These are phyloP conservation scores for Orbilia blumenaviensis DNA, from an alignment of 2,329 filamentous ascomycete species.

Conservation along the genomic window DNA sequence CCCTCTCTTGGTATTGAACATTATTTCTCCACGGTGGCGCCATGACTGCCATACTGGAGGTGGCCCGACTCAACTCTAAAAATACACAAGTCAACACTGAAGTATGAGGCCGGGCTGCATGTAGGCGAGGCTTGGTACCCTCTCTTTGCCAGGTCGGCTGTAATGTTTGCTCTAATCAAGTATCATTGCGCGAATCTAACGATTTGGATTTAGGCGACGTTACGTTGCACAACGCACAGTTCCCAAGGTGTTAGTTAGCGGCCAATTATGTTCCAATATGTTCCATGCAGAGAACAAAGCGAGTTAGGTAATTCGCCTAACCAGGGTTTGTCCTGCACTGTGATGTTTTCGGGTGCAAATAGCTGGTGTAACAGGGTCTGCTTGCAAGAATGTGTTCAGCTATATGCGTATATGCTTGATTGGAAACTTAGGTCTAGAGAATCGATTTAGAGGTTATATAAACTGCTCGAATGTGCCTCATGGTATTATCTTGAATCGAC, in stretches of 20 bases:
- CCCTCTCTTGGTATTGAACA: too few relatives aligned
- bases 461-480: not conserved
- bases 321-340: not conserved
- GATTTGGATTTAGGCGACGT: not conserved
- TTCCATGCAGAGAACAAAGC: not conserved
- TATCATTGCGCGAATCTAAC: not conserved
- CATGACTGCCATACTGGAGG: too few relatives aligned
- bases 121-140: not conserved
- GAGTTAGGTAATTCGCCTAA: not conserved
- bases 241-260: not conserved
- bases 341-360: too few relatives aligned
- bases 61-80: conserved; percentile 5
- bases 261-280: not conserved
- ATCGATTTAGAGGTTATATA: not conserved
- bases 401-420: not conserved
- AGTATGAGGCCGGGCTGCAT: not conserved
- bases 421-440: not conserved
- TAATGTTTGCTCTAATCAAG: not conserved
- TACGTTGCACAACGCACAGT: not conserved
- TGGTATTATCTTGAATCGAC: not conserved
- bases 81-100: not conserved
- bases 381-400: not conserved
- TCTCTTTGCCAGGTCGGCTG: not conserved
- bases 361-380: not conserved
- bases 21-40: too few relatives aligned